Conservation (phyloP, 139 green algal species). For the Yamagishiella unicocca region DNA sequence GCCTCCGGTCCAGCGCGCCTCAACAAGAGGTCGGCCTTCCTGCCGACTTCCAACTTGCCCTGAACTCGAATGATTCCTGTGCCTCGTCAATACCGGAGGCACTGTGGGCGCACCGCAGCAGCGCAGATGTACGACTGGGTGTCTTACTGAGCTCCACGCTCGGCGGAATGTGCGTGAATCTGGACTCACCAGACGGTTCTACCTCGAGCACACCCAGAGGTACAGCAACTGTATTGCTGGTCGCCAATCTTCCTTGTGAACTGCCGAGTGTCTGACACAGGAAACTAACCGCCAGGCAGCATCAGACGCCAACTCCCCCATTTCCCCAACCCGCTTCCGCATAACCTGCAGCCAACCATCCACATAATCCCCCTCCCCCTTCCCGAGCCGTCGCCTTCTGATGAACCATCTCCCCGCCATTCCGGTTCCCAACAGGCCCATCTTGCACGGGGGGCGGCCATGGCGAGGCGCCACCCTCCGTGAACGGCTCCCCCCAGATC, state of each 20-base stretch:
- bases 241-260: too few relatives aligned
- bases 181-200: background rate
- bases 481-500: background rate
- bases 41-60: background rate
- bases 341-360: too few relatives aligned
- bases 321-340: too few relatives aligned
- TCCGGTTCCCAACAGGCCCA: background rate
- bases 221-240: too few relatives aligned
- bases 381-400: too few relatives aligned
- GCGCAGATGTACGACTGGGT: background rate
- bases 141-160: background rate
- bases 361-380: too few relatives aligned
- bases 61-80: background rate
- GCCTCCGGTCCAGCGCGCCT: background rate
- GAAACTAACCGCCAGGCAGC: too few relatives aligned
- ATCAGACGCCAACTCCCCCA: too few relatives aligned
- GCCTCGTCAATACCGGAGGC: background rate
- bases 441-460: constrained; percentile 19
- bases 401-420: too few relatives aligned
- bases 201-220: background rate
- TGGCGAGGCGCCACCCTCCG: constrained; percentile 6
- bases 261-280: too few relatives aligned
- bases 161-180: background rate
- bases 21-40: background rate
- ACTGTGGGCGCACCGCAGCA: background rate